A percentile compares a stretch with the other conserved stretches of the same genome.
These are phyloP conservation scores for Phaseolus lunatus DNA, from an alignment of 306 rosid species.

Conservation along the genomic window DNA sequence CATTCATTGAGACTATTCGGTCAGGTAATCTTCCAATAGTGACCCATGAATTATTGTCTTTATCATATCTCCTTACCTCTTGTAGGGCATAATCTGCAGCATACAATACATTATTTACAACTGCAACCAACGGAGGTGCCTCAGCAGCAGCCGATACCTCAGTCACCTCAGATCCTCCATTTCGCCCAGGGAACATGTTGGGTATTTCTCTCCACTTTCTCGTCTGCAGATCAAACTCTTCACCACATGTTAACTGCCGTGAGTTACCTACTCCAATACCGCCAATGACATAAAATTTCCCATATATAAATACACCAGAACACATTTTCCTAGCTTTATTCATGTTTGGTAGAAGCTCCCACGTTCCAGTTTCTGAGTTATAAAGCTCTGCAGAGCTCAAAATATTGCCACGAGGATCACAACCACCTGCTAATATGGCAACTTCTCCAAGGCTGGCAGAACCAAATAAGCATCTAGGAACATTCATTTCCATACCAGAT, in stretches of 20 bases:
- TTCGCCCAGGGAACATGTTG: constrained; percentile 67
- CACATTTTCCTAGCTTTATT: constrained; percentile 76
- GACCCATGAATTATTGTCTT: constrained; percentile 53
- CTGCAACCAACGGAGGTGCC: constrained; percentile 87
- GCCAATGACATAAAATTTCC: constrained; percentile 73
- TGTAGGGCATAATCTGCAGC: constrained; percentile 68
- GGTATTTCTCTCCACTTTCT: constrained; percentile 72
- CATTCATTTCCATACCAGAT: constrained; percentile 64
- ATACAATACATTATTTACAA: constrained; percentile 68
- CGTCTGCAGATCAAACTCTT: constrained; percentile 66
- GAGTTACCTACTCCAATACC: constrained; percentile 61
- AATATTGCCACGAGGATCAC: constrained; percentile 67
- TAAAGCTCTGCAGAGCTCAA: constrained; percentile 72
- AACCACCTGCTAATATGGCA: constrained; percentile 85
- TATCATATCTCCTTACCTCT: constrained; percentile 65
- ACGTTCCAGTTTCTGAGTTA: constrained; percentile 66
- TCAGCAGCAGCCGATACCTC: constrained; percentile 56
- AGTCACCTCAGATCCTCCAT: constrained; percentile 49
- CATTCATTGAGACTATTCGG: constrained; percentile 61
- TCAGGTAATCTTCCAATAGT: constrained; percentile 68
- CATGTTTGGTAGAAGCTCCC: constrained; percentile 75
- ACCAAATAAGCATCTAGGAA: constrained; percentile 77
- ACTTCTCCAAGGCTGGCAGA: constrained; percentile 76
- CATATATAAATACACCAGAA: constrained; percentile 68
- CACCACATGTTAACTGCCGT: constrained; percentile 63